phyloP scores from a whole-genome alignment of 2,329 filamentous ascomycete genomes.

The Neodidymelliopsis sp. region DNA sequence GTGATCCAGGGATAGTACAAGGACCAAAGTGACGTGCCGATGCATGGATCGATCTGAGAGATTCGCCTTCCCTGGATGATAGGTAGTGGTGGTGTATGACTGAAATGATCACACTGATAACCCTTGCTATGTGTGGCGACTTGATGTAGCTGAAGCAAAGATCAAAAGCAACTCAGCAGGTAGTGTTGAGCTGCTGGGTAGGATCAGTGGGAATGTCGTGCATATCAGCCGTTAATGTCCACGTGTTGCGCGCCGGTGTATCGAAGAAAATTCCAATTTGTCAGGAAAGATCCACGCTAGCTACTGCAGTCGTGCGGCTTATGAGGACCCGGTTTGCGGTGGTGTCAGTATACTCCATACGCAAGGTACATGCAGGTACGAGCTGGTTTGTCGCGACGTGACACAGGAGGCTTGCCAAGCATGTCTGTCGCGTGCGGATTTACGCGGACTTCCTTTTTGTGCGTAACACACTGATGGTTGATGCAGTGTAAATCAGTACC shows the following conservation, averaged over 20 bases:
- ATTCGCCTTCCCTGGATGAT: neutral
- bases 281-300: neutral
- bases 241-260: constrained; percentile 1
- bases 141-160: neutral
- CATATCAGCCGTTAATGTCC: constrained; percentile 1
- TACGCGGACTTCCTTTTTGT: neutral
- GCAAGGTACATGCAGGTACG: constrained; percentile 7
- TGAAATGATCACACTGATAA: neutral
- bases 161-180: neutral
- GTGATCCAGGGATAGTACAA: too few relatives aligned
- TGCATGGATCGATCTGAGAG: too few relatives aligned
- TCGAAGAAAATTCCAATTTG: neutral
- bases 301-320: neutral
- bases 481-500: neutral
- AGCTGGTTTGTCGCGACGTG: neutral
- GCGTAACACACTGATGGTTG: neutral
- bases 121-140: neutral
- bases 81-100: neutral
- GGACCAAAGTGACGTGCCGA: too few relatives aligned
- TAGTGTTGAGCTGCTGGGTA: neutral
- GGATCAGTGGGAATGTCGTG: neutral
- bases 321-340: neutral
- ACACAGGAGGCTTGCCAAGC: constrained; percentile 2
- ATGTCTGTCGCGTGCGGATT: constrained; percentile 6
- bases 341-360: neutral